Percentiles rank a stretch among this genome's conserved stretches.
phyloP scores from a whole-genome alignment of 495 filamentous ascomycete genomes.

The Rostrohypoxylon terebratum region DNA sequence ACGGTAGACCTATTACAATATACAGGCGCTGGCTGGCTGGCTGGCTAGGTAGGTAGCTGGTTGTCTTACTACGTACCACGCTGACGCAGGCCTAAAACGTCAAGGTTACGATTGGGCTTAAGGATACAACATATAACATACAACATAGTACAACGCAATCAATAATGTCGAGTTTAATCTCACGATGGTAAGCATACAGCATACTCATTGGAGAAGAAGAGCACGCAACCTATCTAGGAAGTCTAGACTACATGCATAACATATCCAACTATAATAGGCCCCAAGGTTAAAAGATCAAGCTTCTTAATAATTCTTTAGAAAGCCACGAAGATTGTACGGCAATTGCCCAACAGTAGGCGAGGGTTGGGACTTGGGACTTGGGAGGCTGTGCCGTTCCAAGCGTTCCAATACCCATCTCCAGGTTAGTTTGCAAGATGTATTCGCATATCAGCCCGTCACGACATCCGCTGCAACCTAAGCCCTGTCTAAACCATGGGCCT shows the following conservation, averaged over 20 bases:
- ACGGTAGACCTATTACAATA: constrained; percentile 19
- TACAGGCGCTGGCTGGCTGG: constrained; percentile 12
- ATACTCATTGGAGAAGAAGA: constrained; percentile 20
- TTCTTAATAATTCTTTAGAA: constrained; percentile 46
- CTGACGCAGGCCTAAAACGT: constrained; percentile 15
- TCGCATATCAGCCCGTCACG: constrained; percentile 24
- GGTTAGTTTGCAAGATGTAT: constrained; percentile 14
- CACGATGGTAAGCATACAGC: constrained; percentile 21
- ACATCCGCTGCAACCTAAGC: constrained; percentile 2
- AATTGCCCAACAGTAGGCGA: constrained; percentile 27
- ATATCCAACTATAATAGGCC: constrained; percentile 40
- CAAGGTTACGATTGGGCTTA: constrained; percentile 17
- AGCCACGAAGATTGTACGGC: constrained; percentile 37
- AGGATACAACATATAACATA: too few relatives aligned
- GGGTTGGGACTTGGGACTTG: not conserved
- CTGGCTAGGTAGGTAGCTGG: constrained; percentile 4
- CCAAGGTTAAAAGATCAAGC: constrained; percentile 43
- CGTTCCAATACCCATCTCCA: too few relatives aligned
- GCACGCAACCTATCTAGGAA: constrained; percentile 28
- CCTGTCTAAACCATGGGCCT: not conserved
- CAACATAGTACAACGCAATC: too few relatives aligned
- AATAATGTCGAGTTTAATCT: constrained; percentile 28
- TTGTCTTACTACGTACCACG: constrained; percentile 14
- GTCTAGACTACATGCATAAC: constrained; percentile 31
- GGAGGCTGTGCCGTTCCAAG: constrained; percentile 26